Percentiles rank a stretch among this genome's conserved stretches.
phyloP scores from a whole-genome alignment of 2,329 filamentous ascomycete species.

The Alternaria triticimaculans region DNA sequence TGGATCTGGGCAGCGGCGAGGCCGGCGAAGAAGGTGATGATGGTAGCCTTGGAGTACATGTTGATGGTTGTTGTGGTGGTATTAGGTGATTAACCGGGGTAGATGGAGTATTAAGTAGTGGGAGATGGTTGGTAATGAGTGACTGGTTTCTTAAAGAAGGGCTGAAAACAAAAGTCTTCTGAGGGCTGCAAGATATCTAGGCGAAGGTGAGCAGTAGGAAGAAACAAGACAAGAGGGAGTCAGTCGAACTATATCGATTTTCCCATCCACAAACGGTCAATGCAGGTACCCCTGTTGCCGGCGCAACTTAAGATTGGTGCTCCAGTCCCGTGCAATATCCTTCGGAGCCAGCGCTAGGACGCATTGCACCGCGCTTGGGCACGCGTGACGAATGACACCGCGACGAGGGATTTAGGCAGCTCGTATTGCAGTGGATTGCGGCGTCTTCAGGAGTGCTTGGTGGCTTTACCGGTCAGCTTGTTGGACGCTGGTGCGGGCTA shows the following conservation, averaged over 20 bases:
- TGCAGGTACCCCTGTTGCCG: constrained; percentile 12
- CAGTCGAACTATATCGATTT: constrained; percentile 34
- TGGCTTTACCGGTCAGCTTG: constrained; percentile 15
- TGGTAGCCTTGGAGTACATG: constrained; percentile 47
- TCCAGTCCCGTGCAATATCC: constrained; percentile 16
- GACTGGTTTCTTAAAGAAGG: constrained; percentile 34
- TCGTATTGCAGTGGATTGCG: constrained; percentile 11
- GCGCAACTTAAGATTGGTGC: constrained; percentile 12
- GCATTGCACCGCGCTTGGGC: background rate
- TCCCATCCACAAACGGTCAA: constrained; percentile 11
- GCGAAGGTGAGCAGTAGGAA: constrained; percentile 13
- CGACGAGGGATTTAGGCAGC: constrained; percentile 17
- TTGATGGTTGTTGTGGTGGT: constrained; percentile 23
- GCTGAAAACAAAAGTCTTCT: constrained; percentile 37
- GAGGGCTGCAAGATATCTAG: constrained; percentile 15
- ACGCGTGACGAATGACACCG: constrained; percentile 19
- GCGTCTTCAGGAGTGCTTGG: constrained; percentile 18
- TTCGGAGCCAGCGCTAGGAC: constrained; percentile 6
- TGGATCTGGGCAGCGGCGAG: constrained; percentile 52
- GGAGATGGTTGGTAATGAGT: constrained; percentile 23
- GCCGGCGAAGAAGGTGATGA: constrained; percentile 60
- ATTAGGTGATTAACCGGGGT: constrained; percentile 40
- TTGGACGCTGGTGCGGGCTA: constrained; percentile 11
- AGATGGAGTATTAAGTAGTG: constrained; percentile 25
- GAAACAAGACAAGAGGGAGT: constrained; percentile 14